A percentile compares a stretch with the other conserved stretches of the same genome.
Conservation (phyloP, 257 asterid genomes). For the Solanum chiquidenum region DNA sequence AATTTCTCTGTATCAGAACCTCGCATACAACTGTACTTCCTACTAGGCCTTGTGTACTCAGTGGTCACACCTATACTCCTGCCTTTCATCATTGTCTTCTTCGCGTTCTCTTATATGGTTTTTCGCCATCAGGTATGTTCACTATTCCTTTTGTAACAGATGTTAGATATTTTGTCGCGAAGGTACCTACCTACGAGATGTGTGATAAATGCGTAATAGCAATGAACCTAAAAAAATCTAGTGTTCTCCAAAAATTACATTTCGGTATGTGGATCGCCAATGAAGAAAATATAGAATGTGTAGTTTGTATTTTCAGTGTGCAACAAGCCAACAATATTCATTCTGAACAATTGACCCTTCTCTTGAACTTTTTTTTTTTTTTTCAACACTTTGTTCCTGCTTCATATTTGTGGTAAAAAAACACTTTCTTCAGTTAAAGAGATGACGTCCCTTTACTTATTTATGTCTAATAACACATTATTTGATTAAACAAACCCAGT, state of each 20-base stretch:
- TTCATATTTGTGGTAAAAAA: not conserved
- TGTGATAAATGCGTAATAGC: not conserved
- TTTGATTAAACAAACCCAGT: not conserved
- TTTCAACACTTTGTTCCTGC: not conserved
- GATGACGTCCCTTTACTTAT: not conserved
- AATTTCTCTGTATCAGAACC: constrained; percentile 1
- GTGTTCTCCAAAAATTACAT: not conserved
- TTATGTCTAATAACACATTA: not conserved
- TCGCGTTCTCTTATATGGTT: constrained; percentile 5
- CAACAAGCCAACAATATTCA: not conserved
- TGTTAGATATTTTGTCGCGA: not conserved
- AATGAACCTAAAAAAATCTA: not conserved
- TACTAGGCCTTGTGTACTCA: constrained; percentile 5
- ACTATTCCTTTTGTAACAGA: not conserved
- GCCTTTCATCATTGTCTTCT: constrained; percentile 16
- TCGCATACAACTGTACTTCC: constrained; percentile 6
- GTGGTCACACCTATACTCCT: constrained; percentile 6
- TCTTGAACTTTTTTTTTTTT: not conserved
- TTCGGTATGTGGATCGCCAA: not conserved
- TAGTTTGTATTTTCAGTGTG: not conserved
- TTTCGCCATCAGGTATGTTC: constrained; percentile 9
- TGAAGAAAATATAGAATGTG: not conserved
- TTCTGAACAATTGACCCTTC: not conserved
- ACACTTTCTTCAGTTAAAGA: not conserved
- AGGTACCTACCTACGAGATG: not conserved